Base-by-base conservation (phyloP, 495 filamentous ascomycete genomes). In the Bryoglossum gracile region DNA sequence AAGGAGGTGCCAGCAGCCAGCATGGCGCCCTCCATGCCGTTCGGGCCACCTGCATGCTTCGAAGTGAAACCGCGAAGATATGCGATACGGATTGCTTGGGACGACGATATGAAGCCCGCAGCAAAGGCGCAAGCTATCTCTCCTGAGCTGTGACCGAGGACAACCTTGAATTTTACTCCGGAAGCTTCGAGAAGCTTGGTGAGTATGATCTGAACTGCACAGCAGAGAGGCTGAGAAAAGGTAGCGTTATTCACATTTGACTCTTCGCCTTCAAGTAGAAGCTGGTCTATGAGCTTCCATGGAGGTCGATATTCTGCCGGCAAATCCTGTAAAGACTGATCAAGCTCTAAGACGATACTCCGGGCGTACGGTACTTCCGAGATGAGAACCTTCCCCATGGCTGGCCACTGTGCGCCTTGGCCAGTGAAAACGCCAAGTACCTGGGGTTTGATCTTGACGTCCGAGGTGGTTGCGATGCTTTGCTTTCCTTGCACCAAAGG, bases 121-220 rank as follows among this genome's bases (percentile, higher is more conserved):
- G 66, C 66, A 39, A 69, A 73, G 0, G 72, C 70, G 0, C 68
- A 70, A 0, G 40, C 71, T 39, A 83, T 82, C 54, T 84, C 80
- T 10, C 80, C 80, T 14, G 68, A 75, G 0, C 75, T 80, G 51
- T 83, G 78, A 14, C 80, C 80, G 0, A 80, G 65, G 0, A 81
- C 73, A 8, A 68, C 69, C 0, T 53, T 32, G 0, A 72, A 67
- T 1, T 40, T 22, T 8, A 83, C 55, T 0, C 67, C 70, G 30
- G 68, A 66, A 1, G 41, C 54, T 0, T 32, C 18, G 0, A 82
- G 56, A 0, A 81, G 35, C 3, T 74, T 64, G 0, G 76, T 68
- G 3, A 81, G 48, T 0, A 68, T 19, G 13, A 78, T 58, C 39
- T 76, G 70, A 0, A 76, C 18, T 0, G 73, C 68, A 0, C 70